phyloP scores from a whole-genome alignment of 164 flowering plant genomes.

The Hamamelis virginiana region DNA sequence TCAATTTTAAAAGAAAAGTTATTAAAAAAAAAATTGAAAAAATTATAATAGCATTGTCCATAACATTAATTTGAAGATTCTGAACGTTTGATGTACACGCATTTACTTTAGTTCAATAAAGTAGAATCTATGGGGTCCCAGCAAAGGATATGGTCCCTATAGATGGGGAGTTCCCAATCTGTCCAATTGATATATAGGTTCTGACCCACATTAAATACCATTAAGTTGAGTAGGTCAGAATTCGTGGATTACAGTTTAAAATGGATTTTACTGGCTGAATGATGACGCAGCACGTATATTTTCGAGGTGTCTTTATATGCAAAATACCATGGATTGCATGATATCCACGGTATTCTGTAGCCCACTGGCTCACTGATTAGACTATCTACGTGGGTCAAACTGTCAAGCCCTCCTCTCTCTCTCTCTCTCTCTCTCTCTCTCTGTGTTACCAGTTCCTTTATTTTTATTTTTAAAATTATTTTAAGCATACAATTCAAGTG shows the following conservation, averaged over 20 bases:
- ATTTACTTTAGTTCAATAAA: not conserved
- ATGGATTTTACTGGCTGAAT: constrained; percentile 11
- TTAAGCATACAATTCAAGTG: no score
- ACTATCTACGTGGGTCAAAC: no score
- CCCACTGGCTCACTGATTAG: not conserved
- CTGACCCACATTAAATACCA: constrained; percentile 17
- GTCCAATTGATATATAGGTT: constrained; percentile 1
- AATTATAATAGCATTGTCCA: no score
- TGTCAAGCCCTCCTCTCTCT: no score
- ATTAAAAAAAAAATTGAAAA: no score
- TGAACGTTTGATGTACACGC: constrained; percentile 7
- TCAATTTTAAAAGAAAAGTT: no score
- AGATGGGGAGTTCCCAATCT: constrained; percentile 3
- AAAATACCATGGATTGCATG: constrained; percentile 19
- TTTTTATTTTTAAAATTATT: no score
- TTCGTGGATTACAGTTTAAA: constrained; percentile 7
- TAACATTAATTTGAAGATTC: no score
- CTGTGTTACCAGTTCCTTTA: no score
- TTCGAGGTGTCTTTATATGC: constrained; percentile 22
- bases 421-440: no score
- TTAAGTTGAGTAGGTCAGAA: constrained; percentile 10
- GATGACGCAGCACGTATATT: constrained; percentile 10
- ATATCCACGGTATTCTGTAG: constrained; percentile 17
- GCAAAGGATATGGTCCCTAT: constrained; percentile 8
- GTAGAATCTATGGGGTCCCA: constrained; percentile 6